These are phyloP conservation scores for Heliosperma pusillum DNA, from an alignment of 148 eudicot genomes.

Conservation along the genomic window DNA sequence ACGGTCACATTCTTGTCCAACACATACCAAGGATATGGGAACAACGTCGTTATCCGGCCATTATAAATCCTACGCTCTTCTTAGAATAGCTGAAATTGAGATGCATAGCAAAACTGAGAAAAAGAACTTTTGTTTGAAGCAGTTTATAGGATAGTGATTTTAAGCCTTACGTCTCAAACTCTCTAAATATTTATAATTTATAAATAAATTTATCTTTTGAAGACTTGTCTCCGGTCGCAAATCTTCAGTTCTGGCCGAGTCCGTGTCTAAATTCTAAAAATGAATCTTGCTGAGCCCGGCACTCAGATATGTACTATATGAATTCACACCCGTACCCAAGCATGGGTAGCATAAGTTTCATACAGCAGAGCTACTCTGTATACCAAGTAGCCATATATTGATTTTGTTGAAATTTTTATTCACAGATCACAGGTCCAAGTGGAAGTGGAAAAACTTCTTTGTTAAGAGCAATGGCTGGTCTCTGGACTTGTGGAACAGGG, in stretches of 20 bases:
- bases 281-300: background rate
- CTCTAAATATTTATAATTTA: no score
- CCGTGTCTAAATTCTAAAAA: background rate
- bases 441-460: conserved; percentile 95
- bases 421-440: conserved; percentile 90
- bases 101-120: background rate
- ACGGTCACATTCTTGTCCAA: background rate
- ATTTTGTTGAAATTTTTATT: conserved; percentile 17
- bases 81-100: background rate
- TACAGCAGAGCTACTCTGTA: background rate
- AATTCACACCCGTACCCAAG: background rate
- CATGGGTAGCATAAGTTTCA: background rate
- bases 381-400: conserved; percentile 21
- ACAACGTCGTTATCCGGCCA: background rate
- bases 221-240: background rate
- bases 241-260: background rate
- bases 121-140: background rate
- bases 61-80: background rate
- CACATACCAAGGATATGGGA: background rate
- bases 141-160: background rate
- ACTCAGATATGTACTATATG: background rate
- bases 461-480: conserved; percentile 95
- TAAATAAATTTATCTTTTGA: background rate
- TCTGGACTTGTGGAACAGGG: conserved; percentile 87
- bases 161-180: background rate